Evolutionary conservation across 176 grass and related monocot species (phyloP), one percentile per base, ranked within the genome.

Genomic region (Carex scoparia): DNA sequence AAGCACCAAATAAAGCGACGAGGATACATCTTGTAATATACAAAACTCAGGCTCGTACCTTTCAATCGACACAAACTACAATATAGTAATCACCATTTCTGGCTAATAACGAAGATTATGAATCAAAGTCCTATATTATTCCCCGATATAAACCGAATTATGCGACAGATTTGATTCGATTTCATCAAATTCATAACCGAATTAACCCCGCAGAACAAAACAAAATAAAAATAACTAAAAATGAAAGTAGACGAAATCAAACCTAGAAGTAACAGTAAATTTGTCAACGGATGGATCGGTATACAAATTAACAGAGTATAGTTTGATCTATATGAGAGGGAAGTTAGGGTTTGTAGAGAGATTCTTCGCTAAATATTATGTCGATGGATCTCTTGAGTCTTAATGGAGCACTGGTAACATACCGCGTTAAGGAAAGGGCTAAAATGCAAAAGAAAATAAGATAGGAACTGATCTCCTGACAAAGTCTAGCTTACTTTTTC

Each of bases 381-480:
- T 40, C 60, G 79, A 82, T 44, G 38, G 62, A 83, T 69, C 61
- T 83, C 40, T 42, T 7, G 1, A 0, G 46, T 23, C 23, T 23
- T 23, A 23, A 23, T 23, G 23, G 23, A 23, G 23, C 23, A 23
- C 23, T 23, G 23, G 16, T 42, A 51, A 5, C 11, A 64, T 32
- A 83, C 80, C 63, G 81, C 81, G 81, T 83, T 69, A 83, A 69
- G 81, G 44, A 83, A 83, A 83, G 81, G 81, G 7, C 81, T 83
- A 35, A 53, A 83, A 16, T 68, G 61, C 6, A 83, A 83, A 38
- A 77, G 3, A 1, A 46, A 46, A 46, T 5, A 42, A 42, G 40
- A 28, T 6, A 31, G 19, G 51, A 77, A 51, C 48, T 10, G 2
- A 51, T 51, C 9, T 51, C 16, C 7, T 46, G 16, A 46, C 10